Evolutionary conservation across 768 basidiomycete genomes (phyloP).

Genomic region (Kwoniella heveanensis): DNA sequence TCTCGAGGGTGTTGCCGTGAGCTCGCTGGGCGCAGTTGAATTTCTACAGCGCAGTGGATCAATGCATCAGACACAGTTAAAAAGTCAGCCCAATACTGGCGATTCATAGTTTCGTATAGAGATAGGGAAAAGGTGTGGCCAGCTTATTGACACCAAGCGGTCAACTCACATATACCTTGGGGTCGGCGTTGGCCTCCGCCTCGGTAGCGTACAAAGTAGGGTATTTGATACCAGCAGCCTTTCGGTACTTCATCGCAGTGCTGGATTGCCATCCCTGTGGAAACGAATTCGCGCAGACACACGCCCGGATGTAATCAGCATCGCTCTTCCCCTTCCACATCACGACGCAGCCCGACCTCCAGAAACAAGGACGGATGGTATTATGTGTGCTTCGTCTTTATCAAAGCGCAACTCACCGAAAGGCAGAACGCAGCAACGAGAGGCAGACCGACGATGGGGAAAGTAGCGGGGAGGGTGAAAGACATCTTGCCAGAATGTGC

Average conservation of each 20-base stretch:
- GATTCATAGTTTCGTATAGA: too few relatives aligned
- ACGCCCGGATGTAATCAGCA: too few relatives aligned
- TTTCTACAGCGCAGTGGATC: constrained; percentile 7
- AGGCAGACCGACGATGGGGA: constrained; percentile 44
- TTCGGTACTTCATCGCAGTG: constrained; percentile 32
- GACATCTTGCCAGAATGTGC: too few relatives aligned
- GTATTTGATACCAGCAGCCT: constrained; percentile 40
- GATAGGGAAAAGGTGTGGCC: too few relatives aligned
- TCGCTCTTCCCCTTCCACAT: too few relatives aligned
- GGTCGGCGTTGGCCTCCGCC: constrained; percentile 42
- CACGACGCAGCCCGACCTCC: not conserved
- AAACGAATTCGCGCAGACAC: too few relatives aligned
- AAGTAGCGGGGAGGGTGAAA: constrained; percentile 31
- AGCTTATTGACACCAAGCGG: too few relatives aligned
- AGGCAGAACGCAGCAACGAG: constrained; percentile 29
- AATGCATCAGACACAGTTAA: too few relatives aligned
- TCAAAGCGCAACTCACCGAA: constrained; percentile 42
- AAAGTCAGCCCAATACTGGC: too few relatives aligned
- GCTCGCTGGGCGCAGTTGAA: constrained; percentile 48
- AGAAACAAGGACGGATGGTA: not conserved
- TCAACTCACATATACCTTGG: constrained; percentile 36
- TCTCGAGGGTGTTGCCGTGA: constrained; percentile 47
- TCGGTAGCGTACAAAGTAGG: constrained; percentile 45
- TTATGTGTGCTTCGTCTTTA: too few relatives aligned
- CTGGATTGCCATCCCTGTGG: constrained; percentile 35